phyloP scores from a whole-genome alignment of 2,329 filamentous ascomycete species.

The Sarocladium oryzae region DNA sequence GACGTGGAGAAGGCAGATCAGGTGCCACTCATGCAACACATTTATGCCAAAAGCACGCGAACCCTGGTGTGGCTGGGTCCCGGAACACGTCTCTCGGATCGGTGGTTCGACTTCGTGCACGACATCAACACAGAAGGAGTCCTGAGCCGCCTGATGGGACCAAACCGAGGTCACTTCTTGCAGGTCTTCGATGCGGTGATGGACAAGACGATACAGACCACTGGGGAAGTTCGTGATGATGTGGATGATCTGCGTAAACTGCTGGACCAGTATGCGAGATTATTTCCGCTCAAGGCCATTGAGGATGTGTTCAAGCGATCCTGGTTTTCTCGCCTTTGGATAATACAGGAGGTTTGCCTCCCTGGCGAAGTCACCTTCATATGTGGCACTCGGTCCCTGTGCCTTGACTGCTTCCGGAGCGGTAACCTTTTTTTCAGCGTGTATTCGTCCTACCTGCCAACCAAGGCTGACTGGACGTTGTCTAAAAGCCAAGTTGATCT shows the following conservation, averaged over 20 bases:
- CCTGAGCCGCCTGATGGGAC: conserved; percentile 19
- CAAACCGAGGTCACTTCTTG: conserved; percentile 16
- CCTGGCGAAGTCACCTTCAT: conserved; percentile 18
- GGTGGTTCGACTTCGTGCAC: conserved; percentile 15
- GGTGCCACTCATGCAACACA: conserved; percentile 12
- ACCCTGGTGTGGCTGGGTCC: conserved; percentile 15
- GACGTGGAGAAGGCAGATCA: conserved; percentile 12
- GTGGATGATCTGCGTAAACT: conserved; percentile 21
- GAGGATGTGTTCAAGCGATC: conserved; percentile 20
- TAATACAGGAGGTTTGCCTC: conserved; percentile 26
- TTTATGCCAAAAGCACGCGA: conserved; percentile 14
- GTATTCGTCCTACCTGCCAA: conserved; percentile 22
- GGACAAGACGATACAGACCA: conserved; percentile 13
- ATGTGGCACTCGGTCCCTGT: conserved; percentile 20
- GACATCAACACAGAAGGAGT: conserved; percentile 16
- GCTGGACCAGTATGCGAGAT: conserved; percentile 15
- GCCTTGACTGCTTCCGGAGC: conserved; percentile 20
- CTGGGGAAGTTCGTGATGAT: conserved; percentile 16
- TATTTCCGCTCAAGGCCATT: conserved; percentile 21
- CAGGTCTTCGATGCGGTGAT: conserved; percentile 24
- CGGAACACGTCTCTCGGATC: conserved; percentile 12
- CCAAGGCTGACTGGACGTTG: conserved; percentile 8
- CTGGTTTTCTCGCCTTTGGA: conserved; percentile 29
- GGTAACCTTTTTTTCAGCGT: conserved; percentile 23
- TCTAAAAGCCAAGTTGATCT: conserved; percentile 13